Base-by-base conservation (phyloP, 768 basidiomycete species). In the Pulveroboletus sp. region DNA sequence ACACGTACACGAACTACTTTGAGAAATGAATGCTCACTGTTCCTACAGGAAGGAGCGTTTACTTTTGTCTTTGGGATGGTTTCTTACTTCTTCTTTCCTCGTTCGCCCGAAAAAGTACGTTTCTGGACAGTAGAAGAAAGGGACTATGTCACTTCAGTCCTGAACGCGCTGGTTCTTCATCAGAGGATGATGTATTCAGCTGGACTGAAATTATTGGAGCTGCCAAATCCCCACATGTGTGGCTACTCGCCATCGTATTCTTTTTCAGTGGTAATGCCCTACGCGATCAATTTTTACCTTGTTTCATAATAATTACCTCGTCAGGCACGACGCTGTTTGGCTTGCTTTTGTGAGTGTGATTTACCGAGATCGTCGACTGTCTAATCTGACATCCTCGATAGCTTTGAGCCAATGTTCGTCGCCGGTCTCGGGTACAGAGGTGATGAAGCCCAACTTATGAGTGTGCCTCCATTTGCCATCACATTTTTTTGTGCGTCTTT, bases 381-480 rank as follows among this genome's bases (percentile, higher is more conserved):
- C 13, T 49, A 11, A 38, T 72, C 71, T 53, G 32, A 76, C 14
- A 71, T 75, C 8, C 11, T 54, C 66, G 56, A 45, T 32, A 81
- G 87, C 59, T 91, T 91, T 66, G 70, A 80, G 6, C 88, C 88
- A 8, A 81, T 83, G 6, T 87, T 91, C 65, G 79, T 90, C 6
- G 70, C 78, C 29, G 69, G 74, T 9, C 74, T 87, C 3, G 84
- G 84, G 25, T 84, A 77, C 59, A 70, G 72, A 2, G 72, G 76
- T 1, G 69, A 73, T 24, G 63, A 69, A 17, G 78, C 81, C 4
- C 83, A 85, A 56, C 69, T 87, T 1, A 80, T 83, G 74, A 81
- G 76, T 13, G 82, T 85, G 1, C 74, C 74, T 13, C 81, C 80
- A 5, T 81, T 75, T 42, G 76, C 72, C 2, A 55, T 45, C 5